Base-by-base conservation (phyloP, 2,329 filamentous ascomycete genomes). In the Pleoardoris graminearum region DNA sequence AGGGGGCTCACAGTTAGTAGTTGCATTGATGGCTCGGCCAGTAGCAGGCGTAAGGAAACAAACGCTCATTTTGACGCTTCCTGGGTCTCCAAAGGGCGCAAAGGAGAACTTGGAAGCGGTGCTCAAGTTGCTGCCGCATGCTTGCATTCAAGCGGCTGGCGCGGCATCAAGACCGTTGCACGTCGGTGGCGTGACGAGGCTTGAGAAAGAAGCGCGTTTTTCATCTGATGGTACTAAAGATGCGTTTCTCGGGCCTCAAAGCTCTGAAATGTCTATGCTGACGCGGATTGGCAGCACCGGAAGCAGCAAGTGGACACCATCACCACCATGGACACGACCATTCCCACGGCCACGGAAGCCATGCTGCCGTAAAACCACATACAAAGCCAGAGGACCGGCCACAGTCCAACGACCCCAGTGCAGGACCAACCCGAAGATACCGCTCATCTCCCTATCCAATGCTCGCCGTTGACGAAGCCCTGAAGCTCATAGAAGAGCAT, bases 21-120 rank as follows among this genome's bases (percentile, higher is more conserved):
- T 99, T 76, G 94, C 94, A 38, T 87, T 96, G 78, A 99, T 99
- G 94, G 90, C 94, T 46, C 85, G 94, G 39, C 94, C 94, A 4
- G 89, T 95, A 11, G 94, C 94, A 19, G 94, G 94, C 3, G 86
- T 96, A 2, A 82, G 94, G 27, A 87, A 93, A 57, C 85, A 85
- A 54, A 87, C 90, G 0, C 75, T 99, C 47, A 88, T 99, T 21
- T 76, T 97, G 56, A 99, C 94, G 0, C 78, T 99, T 3, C 94
- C 94, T 0, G 94, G 94, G 1, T 97, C 93, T 0, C 94, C 94
- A 0, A 97, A 97, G 72, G 94, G 92, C 1, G 94, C 94, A 7
- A 90, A 86, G 66, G 94, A 99, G 77, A 99, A 97, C 67, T 82
- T 99, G 0, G 86, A 94, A 67, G 87, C 92, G 1, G 80, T 99